Evolutionary conservation across 2,329 filamentous ascomycete genomes (phyloP), one percentile per base, ranked within the genome.

Genomic region (Aspergillus tamarii): DNA sequence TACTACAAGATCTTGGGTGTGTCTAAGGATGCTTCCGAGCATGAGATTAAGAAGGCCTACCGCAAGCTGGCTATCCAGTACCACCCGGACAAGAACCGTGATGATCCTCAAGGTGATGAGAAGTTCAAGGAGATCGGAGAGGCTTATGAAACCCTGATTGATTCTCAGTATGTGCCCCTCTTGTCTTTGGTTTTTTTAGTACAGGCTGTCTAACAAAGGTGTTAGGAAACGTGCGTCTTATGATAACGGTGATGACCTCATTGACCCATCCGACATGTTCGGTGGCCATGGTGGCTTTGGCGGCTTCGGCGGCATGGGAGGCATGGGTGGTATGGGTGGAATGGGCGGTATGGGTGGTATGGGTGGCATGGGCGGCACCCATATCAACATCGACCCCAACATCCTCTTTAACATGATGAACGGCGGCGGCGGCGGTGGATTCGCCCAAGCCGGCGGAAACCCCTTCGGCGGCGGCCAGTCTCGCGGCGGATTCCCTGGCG

Each of bases 91-190:
- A 99, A 99, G 88, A 99, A 98, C 81, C 92, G 91, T 1, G 76
- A 81, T 64, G 92, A 91, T 66, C 92, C 97, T 72, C 86, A 89
- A 63, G 85, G 88, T 58, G 95, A 95, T 66, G 94, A 93, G 73
- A 89, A 92, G 74, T 99, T 99, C 87, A 98, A 99, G 87, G 95
- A 99, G 77, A 91, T 97, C 77, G 92, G 93, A 73, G 95, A 99
- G 83, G 94, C 94, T 46, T 97, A 99, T 77, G 95, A 99, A 82
- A 96, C 91, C 57, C 83, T 99, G 80, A 97, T 92, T 75, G 95
- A 99, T 80, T 84, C 93, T 82, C 89, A 97, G 90, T 93, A 91
- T 81, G 90, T 88, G 66, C 23, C 36, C 46, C 43, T 46, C 53
- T 1, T 1, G 36, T 30, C 14, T 50, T 58, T 14, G 50, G 6